phyloP scores from a whole-genome alignment of 2,329 filamentous ascomycete genomes.

The Arthrobotrys megalospora region DNA sequence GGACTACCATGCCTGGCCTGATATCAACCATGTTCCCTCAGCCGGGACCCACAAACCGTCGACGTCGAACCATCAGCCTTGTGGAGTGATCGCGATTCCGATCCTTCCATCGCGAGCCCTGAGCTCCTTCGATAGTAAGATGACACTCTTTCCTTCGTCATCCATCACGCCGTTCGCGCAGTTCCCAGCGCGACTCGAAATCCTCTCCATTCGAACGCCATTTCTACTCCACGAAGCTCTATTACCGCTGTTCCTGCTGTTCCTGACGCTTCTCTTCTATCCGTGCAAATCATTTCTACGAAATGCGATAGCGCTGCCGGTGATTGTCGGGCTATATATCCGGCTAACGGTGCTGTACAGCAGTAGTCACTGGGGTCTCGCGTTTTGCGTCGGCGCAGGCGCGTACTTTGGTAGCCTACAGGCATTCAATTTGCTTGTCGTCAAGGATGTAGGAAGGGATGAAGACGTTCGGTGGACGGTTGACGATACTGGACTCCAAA shows the following conservation, averaged over 20 bases:
- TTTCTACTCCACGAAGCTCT: conserved; percentile 53
- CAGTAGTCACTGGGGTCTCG: conserved; percentile 58
- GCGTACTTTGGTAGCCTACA: conserved; percentile 51
- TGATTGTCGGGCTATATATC: conserved; percentile 45
- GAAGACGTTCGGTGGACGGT: conserved; percentile 37
- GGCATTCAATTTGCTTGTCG: conserved; percentile 52
- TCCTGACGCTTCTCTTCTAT: conserved; percentile 40
- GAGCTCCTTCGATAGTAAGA: neutral
- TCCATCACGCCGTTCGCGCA: conserved; percentile 36
- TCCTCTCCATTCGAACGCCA: conserved; percentile 30
- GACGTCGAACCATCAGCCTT: conserved; percentile 5
- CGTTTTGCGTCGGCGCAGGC: conserved; percentile 53
- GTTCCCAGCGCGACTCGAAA: conserved; percentile 40
- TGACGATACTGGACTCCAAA: conserved; percentile 38
- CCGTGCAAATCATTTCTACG: conserved; percentile 45
- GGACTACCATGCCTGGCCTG: conserved; percentile 7
- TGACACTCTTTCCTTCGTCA: conserved; percentile 40
- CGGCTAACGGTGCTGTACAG: conserved; percentile 38
- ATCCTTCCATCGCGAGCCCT: neutral
- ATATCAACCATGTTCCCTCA: conserved; percentile 16
- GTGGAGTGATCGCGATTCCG: conserved; percentile 1
- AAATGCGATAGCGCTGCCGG: conserved; percentile 50
- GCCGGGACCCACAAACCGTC: conserved; percentile 14
- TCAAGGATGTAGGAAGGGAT: conserved; percentile 54
- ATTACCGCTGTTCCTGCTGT: conserved; percentile 38